Evolutionary conservation across 1,284 basidiomycete species (phyloP).

Genomic region (Thelephora terrestris): DNA sequence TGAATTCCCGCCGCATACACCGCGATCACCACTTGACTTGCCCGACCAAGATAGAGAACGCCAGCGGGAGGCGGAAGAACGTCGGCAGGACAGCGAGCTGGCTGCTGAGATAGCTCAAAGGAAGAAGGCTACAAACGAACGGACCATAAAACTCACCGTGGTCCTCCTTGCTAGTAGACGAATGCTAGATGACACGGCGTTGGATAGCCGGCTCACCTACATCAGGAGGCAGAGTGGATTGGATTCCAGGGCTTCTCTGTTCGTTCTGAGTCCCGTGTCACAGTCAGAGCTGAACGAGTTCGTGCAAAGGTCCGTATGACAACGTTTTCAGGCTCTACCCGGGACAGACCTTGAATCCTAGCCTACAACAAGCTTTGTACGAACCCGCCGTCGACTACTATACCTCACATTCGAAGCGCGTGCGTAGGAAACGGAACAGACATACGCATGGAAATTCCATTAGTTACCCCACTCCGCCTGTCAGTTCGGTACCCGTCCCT

Average conservation of each 20-base stretch:
- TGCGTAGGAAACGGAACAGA: slow-evolving; percentile 79
- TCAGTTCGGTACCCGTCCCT: slow-evolving; percentile 31
- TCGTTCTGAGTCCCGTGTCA: slow-evolving; percentile 89
- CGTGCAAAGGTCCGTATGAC: slow-evolving; percentile 49
- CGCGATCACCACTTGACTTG: slow-evolving; percentile 42
- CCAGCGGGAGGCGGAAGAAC: slow-evolving; percentile 58
- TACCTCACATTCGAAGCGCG: slow-evolving; percentile 82
- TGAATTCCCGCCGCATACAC: slow-evolving; percentile 40
- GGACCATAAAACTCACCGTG: slow-evolving; percentile 89
- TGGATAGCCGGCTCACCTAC: slow-evolving; percentile 78
- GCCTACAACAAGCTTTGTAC: slow-evolving; percentile 79
- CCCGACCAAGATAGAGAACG: slow-evolving; percentile 41
- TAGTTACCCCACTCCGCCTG: slow-evolving; percentile 31
- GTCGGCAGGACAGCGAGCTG: slow-evolving; percentile 62
- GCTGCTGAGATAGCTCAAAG: slow-evolving; percentile 70
- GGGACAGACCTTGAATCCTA: slow-evolving; percentile 20
- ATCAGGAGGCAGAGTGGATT: slow-evolving; percentile 82
- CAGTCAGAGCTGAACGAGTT: slow-evolving; percentile 78
- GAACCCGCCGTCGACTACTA: slow-evolving; percentile 91
- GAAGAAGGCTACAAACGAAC: slow-evolving; percentile 71
- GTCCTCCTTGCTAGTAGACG: slow-evolving; percentile 84
- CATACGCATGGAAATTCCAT: slow-evolving; percentile 45
- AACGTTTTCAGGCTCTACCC: slow-evolving; percentile 1
- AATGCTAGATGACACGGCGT: slow-evolving; percentile 79
- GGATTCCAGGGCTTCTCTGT: slow-evolving; percentile 85